Evolutionary conservation across 2,329 filamentous ascomycete genomes (phyloP).

Genomic region (Fusarium nisikadoi): DNA sequence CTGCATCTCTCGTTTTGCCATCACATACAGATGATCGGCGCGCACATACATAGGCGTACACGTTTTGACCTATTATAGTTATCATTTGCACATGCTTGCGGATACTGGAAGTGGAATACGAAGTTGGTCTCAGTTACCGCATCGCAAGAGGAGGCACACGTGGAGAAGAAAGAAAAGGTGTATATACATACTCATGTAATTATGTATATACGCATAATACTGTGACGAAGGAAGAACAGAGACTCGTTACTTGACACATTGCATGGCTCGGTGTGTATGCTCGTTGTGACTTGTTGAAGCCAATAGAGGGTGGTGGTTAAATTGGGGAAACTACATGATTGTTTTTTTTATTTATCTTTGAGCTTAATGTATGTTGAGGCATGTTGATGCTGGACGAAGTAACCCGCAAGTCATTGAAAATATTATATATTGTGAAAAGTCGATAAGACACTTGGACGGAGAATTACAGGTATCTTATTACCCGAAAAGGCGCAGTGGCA

Average conservation of each 20-base stretch:
- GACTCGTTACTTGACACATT: conserved; percentile 7
- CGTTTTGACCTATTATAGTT: conserved; percentile 22
- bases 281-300: not conserved
- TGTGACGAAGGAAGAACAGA: conserved; percentile 30
- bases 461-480: fast-evolving
- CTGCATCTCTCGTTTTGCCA: not conserved
- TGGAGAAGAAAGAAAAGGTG: not conserved
- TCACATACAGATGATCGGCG: conserved; percentile 8
- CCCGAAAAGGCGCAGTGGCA: conserved; percentile 26
- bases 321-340: not conserved
- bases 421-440: fast-evolving
- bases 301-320: not conserved
- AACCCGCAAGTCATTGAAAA: not conserved
- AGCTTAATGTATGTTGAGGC: not conserved
- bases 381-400: not conserved
- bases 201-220: conserved; percentile 37
- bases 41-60: conserved; percentile 21
- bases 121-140: not conserved
- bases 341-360: too few species aligned
- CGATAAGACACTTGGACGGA: fast-evolving
- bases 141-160: conserved; percentile 2
- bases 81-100: not conserved
- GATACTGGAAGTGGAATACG: not conserved
- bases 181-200: conserved; percentile 39
- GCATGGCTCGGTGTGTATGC: not conserved